Evolutionary conservation across 2,329 filamentous ascomycete species (phyloP), one percentile per base, ranked within the genome.

Genomic region (Apiospora marii): DNA sequence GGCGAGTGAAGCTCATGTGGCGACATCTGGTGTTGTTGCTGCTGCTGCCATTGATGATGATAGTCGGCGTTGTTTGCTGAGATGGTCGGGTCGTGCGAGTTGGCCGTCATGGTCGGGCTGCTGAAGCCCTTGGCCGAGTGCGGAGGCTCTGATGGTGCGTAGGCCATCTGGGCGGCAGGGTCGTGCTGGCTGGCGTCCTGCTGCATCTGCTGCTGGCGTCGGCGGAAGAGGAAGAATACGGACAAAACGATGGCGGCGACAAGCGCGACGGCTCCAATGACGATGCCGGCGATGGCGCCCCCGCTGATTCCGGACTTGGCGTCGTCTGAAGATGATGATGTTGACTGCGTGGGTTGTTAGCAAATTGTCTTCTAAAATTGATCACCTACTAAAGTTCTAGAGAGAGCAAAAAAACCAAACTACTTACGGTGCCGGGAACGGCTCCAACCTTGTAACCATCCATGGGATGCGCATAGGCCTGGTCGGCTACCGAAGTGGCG

Each of bases 381-480:
- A 43, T 10, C 3, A 30, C 4, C 3, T 30, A 24, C 22, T 48
- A 22, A 53, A 27, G 43, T n/a, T n/a, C n/a, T n/a, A 24, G 14
- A n/a, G 30, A 12, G 13, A 44, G 1, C 48, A 30, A 53, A 27
- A 4, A 30, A 53, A 1, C 6, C 3, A 19, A 51, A 46, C 2
- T 19, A 46, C 49, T 51, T 58, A 37, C 43, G 27, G n/a, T n/a
- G n/a, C n/a, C n/a, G n/a, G 51, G 67, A 44, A 69, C 69, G 1
- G 71, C 43, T 4, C 49, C 74, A 46, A 76, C 73, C 24, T 37
- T 34, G 68, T 69, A 72, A 14, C 77, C 76, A 53, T 77, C 76
- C 34, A 78, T 78, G 2, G 74, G 69, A 64, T 78, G 77, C n/a
- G 74, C 76, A 46, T 74, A 78, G 14, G 71, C 73, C 53, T 73